Conservation (phyloP, 2,329 filamentous ascomycete genomes). For the Intubia oerlemansii region DNA sequence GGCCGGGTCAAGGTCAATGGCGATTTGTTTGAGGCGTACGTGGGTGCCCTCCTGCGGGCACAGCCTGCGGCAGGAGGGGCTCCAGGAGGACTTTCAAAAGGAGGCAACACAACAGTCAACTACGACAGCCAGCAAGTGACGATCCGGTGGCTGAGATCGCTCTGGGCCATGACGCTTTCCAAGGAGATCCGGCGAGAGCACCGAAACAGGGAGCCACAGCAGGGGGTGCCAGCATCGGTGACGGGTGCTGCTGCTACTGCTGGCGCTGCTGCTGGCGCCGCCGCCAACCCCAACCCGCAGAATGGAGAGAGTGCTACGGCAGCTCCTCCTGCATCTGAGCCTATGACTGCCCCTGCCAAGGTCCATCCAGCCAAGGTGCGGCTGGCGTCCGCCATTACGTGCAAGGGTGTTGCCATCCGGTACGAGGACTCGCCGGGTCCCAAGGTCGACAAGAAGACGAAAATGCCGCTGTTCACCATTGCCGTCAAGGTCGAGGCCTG, state of each 20-base stretch:
- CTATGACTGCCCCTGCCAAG: neutral
- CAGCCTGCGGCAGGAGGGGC: slow-evolving; percentile 22
- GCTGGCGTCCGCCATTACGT: slow-evolving; percentile 29
- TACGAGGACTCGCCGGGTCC: slow-evolving; percentile 34
- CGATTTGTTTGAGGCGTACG: slow-evolving; percentile 81
- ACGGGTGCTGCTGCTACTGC: neutral
- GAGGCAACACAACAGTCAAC: neutral
- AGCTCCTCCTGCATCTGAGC: neutral
- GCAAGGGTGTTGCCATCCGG: slow-evolving; percentile 33
- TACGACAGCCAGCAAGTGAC: slow-evolving; percentile 35
- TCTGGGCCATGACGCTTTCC: slow-evolving; percentile 49
- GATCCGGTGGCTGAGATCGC: slow-evolving; percentile 47
- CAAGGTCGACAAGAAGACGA: slow-evolving; percentile 28
- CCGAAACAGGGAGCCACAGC: too few species aligned
- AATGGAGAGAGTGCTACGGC: neutral
- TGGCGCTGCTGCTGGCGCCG: neutral
- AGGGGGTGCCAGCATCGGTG: neutral
- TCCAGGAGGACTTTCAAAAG: too few species aligned
- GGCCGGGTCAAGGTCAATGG: slow-evolving; percentile 52
- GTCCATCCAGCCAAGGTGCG: slow-evolving; percentile 25
- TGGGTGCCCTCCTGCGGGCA: slow-evolving; percentile 56
- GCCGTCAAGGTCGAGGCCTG: slow-evolving; percentile 46
- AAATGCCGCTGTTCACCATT: slow-evolving; percentile 37
- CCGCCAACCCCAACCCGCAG: too few species aligned
- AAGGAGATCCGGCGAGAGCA: slow-evolving; percentile 28